phyloP scores from a whole-genome alignment of 2,329 filamentous ascomycete genomes.

The Ascocoryne sarcoides region DNA sequence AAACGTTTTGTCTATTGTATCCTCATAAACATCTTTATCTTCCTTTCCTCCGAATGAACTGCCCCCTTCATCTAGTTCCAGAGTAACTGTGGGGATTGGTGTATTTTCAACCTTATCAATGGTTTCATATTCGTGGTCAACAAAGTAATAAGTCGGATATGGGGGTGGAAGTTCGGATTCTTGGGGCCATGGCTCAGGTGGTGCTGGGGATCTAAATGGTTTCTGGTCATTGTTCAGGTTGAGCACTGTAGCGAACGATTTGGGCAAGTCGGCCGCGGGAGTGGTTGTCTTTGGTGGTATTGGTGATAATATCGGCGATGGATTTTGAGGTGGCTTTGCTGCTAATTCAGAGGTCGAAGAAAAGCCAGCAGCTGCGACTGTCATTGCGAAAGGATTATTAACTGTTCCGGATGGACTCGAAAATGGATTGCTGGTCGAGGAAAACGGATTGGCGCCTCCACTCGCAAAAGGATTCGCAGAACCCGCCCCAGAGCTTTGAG shows the following conservation, averaged over 20 bases:
- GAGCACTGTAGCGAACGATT: slow-evolving; percentile 67
- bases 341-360: slow-evolving; percentile 25
- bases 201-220: slow-evolving; percentile 20
- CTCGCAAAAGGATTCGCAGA: slow-evolving; percentile 55
- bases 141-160: slow-evolving; percentile 69
- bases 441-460: slow-evolving; percentile 21
- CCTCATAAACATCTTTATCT: slow-evolving; percentile 66
- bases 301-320: no score
- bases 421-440: slow-evolving; percentile 48
- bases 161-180: slow-evolving; percentile 54
- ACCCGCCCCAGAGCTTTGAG: slow-evolving; percentile 6
- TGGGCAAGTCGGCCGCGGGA: slow-evolving; percentile 36
- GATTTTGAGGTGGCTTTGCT: slow-evolving; percentile 34
- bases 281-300: slow-evolving; percentile 20
- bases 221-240: slow-evolving; percentile 51
- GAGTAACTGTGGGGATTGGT: slow-evolving; percentile 40
- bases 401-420: slow-evolving; percentile 34
- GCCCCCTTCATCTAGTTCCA: slow-evolving; percentile 38
- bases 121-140: slow-evolving; percentile 87
- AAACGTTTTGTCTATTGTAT: slow-evolving; percentile 64
- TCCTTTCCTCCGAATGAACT: slow-evolving; percentile 37
- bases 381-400: slow-evolving; percentile 43
- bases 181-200: slow-evolving; percentile 68
- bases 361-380: slow-evolving; percentile 26
- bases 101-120: slow-evolving; percentile 51